These are phyloP conservation scores for Ustilaginoidea virens DNA, from an alignment of 2,329 filamentous ascomycete genomes.

Conservation along the genomic window DNA sequence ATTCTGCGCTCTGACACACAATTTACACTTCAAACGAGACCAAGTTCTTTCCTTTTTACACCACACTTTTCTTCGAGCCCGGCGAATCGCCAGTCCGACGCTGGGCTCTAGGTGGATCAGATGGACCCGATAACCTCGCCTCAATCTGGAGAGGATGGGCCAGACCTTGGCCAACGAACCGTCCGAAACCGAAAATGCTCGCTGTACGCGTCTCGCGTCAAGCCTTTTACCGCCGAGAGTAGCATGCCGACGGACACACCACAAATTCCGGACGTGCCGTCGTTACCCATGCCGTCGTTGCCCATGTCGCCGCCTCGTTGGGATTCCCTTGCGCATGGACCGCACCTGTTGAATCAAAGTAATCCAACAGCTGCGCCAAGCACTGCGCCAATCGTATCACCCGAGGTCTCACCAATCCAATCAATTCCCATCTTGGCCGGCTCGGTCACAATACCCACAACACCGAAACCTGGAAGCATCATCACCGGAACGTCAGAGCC, in stretches of 20 bases:
- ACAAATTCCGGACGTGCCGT: constrained; percentile 15
- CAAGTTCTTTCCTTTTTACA: too few species aligned
- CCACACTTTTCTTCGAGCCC: constrained; percentile 7
- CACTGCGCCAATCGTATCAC: constrained; percentile 2
- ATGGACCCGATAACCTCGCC: constrained; percentile 10
- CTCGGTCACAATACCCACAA: constrained; percentile 3
- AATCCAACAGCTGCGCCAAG: constrained; percentile 2
- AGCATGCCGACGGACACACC: constrained; percentile 2
- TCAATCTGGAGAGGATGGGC: constrained; percentile 5
- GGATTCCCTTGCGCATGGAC: constrained; percentile 22
- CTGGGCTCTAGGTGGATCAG: constrained; percentile 8
- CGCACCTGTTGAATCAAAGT: constrained; percentile 10
- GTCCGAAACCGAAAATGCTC: constrained; percentile 9
- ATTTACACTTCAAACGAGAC: too few species aligned
- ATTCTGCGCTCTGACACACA: neutral
- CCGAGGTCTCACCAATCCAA: neutral
- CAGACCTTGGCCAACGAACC: constrained; percentile 5
- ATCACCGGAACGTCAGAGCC: constrained; percentile 6
- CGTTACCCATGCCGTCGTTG: constrained; percentile 9
- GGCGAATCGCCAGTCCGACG: constrained; percentile 5
- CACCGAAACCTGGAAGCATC: constrained; percentile 7
- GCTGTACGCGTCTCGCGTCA: constrained; percentile 10
- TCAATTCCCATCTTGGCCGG: constrained; percentile 1
- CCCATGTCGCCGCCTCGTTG: constrained; percentile 27
- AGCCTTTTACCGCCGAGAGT: constrained; percentile 5